phyloP scores from a whole-genome alignment of 805 yeast genomes.

The Myxozyma monticola region DNA sequence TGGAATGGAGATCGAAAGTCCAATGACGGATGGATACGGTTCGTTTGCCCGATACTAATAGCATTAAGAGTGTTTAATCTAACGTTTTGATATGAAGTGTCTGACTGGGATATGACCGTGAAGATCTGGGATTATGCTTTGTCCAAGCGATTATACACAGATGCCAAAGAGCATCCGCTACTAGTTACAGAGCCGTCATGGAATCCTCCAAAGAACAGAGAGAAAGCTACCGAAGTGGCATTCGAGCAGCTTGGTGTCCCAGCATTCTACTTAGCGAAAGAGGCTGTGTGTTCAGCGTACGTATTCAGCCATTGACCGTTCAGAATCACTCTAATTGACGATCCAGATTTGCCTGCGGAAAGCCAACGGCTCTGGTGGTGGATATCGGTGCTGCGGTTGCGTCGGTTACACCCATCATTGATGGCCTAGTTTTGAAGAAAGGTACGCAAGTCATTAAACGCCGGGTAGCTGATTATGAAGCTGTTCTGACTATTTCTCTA shows the following conservation, averaged over 20 bases:
- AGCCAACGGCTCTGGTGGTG: conserved; percentile 72
- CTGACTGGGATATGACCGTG: conserved; percentile 66
- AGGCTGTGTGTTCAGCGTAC: conserved; percentile 63
- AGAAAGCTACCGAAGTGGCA: conserved; percentile 65
- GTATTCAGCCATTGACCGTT: conserved; percentile 9
- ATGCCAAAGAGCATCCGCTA: conserved; percentile 64
- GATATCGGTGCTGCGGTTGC: conserved; percentile 74
- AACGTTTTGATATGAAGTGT: conserved; percentile 28
- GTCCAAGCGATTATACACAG: conserved; percentile 49
- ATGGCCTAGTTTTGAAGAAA: conserved; percentile 33
- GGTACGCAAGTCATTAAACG: conserved; percentile 12
- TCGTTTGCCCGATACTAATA: neutral
- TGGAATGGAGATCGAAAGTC: conserved; percentile 39
- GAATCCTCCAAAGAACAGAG: conserved; percentile 61
- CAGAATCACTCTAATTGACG: neutral
- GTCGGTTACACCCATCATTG: conserved; percentile 66
- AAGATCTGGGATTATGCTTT: conserved; percentile 69
- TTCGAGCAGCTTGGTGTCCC: conserved; percentile 77
- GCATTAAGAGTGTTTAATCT: neutral
- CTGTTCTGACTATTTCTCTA: neutral
- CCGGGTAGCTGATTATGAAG: neutral
- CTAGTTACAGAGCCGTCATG: conserved; percentile 64
- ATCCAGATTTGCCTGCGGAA: conserved; percentile 70
- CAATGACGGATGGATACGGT: conserved; percentile 40
- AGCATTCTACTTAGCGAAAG: conserved; percentile 68